Base-by-base conservation (phyloP, 2,329 filamentous ascomycete species). In the Calonectria ilicicola region DNA sequence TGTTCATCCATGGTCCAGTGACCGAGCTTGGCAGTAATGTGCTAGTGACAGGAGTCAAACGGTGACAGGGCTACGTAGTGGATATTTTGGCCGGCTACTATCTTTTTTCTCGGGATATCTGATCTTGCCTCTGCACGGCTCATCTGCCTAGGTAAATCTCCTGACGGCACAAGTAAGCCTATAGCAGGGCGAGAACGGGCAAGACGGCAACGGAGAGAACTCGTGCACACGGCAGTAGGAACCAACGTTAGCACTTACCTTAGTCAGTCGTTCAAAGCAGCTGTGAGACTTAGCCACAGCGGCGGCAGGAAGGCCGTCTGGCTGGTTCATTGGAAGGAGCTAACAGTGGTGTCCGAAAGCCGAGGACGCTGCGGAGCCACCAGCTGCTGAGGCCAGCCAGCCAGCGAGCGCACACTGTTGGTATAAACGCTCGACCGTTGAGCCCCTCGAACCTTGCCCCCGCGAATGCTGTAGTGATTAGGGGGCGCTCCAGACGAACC, bases 351-450 rank as follows among this genome's bases (percentile, higher is more conserved):
- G 70, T 56, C 62, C 75, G 51, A 66, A 49, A 72, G 44, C 29
- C 62, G 73, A 73, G 51, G 29, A 51, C 46, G 46, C 64, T 65
- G 68, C 69, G 69, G 75, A 75, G 69, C 56, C 70, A 53, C 40
- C 47, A 46, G 14, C 58, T 21, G 26, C 47, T 38, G 42, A 56
- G 53, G 38, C 27, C 35, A 46, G 46, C 46, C 58, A 47, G 27
- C 63, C 32, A 51, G 44, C 32, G 44, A 29, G 38, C 44, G n/a
- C 19, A 75, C 65, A 75, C 58, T 27, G 58, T 35, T 67, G 49
- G 62, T 53, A 53, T 26, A 72, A 68, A 77, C 73, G 69, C 65
- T 77, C 66, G 72, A 74, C 72, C 75, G 77, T 79, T 79, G 74
- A 69, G 72, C 68, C 62, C 65, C 49, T 67, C 65, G 49, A 67